These are phyloP conservation scores for Bothriochloa decipiens DNA, from an alignment of 176 grass and related monocot species.

Conservation along the genomic window DNA sequence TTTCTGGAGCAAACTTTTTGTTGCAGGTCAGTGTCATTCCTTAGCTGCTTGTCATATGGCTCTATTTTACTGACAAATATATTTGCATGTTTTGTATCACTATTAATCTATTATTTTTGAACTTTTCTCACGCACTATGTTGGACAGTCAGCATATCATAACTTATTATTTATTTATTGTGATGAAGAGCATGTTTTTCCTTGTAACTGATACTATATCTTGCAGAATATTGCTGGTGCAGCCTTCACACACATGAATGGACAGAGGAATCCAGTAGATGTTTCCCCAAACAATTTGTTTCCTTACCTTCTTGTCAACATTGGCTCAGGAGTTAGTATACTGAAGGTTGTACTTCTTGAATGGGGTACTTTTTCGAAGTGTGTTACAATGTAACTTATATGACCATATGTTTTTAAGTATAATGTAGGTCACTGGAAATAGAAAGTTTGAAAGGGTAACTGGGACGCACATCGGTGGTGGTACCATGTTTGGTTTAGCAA, in stretches of 20 bases:
- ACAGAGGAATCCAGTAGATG: constrained; percentile 61
- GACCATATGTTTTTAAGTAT: constrained; percentile 48
- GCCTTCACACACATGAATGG: constrained; percentile 93
- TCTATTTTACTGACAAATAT: constrained; percentile 29
- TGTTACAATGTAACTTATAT: constrained; percentile 38
- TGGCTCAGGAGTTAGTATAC: constrained; percentile 87
- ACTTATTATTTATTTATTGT: constrained; percentile 24
- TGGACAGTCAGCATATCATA: neutral
- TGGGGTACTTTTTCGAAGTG: constrained; percentile 27
- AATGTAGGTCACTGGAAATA: constrained; percentile 83
- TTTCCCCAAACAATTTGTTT: constrained; percentile 75
- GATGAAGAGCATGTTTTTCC: neutral
- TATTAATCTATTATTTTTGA: neutral
- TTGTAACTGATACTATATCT: constrained; percentile 39
- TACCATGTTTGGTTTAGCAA: constrained; percentile 95
- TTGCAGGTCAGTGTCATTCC: constrained; percentile 63
- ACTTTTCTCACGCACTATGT: neutral
- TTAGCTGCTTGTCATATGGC: neutral
- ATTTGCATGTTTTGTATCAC: neutral
- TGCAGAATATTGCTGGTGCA: constrained; percentile 81
- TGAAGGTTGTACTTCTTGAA: constrained; percentile 77
- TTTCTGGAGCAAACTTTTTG: constrained; percentile 89
- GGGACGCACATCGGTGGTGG: constrained; percentile 94
- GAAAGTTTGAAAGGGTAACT: constrained; percentile 91
- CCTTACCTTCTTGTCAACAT: constrained; percentile 98